phyloP scores from a whole-genome alignment of 495 filamentous ascomycete species.

The Amphirosellinia nigrospora region DNA sequence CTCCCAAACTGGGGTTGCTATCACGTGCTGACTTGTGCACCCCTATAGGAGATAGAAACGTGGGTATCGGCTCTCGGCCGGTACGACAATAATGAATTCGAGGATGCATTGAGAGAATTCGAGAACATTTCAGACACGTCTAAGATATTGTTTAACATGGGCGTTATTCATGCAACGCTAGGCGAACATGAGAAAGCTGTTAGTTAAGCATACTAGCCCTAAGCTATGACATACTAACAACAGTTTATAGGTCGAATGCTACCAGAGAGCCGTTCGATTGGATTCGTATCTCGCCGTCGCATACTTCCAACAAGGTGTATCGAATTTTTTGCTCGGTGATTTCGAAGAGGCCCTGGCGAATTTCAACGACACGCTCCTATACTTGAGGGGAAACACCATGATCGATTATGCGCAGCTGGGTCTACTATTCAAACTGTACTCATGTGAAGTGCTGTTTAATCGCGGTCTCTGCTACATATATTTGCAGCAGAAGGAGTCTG shows the following conservation, averaged over 20 bases:
- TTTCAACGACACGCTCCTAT: slow-evolving; percentile 97
- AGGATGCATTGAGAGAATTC: slow-evolving; percentile 81
- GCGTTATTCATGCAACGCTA: slow-evolving; percentile 97
- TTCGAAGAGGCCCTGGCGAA: slow-evolving; percentile 98
- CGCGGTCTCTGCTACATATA: slow-evolving; percentile 98
- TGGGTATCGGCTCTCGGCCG: slow-evolving; percentile 91
- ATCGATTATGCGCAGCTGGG: slow-evolving; percentile 99
- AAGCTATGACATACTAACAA: slow-evolving; percentile 22
- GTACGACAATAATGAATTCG: slow-evolving; percentile 97
- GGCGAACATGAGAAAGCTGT: slow-evolving; percentile 96
- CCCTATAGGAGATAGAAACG: slow-evolving; percentile 90
- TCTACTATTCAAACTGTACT: slow-evolving; percentile 93
- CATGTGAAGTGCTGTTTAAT: slow-evolving; percentile 98
- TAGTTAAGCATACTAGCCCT: slow-evolving; percentile 45
- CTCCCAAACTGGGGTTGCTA: neutral
- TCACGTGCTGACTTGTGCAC: slow-evolving; percentile 28
- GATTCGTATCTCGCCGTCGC: slow-evolving; percentile 97
- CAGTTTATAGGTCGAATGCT: slow-evolving; percentile 79
- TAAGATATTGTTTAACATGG: slow-evolving; percentile 98
- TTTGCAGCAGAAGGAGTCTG: slow-evolving; percentile 84
- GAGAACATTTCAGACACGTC: slow-evolving; percentile 91
- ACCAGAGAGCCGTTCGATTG: slow-evolving; percentile 84
- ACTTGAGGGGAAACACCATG: slow-evolving; percentile 92
- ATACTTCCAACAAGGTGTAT: slow-evolving; percentile 98
- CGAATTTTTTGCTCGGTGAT: slow-evolving; percentile 95